A percentile compares a stretch with the other conserved stretches of the same genome.
Conservation (phyloP, 2,329 filamentous ascomycete species). For the Nemania abortiva region DNA sequence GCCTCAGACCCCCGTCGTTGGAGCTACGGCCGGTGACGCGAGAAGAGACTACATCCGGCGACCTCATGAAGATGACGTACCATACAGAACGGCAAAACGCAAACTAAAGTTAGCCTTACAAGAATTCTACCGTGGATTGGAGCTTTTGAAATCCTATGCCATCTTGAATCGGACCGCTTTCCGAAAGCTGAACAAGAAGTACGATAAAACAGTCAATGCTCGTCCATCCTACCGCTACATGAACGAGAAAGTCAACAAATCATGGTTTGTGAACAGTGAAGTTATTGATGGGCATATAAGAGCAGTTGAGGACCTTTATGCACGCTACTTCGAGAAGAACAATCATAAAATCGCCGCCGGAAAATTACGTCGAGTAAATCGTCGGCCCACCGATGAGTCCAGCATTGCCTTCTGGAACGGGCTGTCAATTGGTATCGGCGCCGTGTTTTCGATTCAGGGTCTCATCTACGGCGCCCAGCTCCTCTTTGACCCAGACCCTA, state of each 20-base stretch:
- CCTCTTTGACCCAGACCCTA: slow-evolving; percentile 61
- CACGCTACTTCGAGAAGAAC: slow-evolving; percentile 92
- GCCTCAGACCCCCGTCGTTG: slow-evolving; percentile 62
- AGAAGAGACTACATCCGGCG: slow-evolving; percentile 65
- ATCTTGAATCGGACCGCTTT: slow-evolving; percentile 93
- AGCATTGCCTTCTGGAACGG: slow-evolving; percentile 71
- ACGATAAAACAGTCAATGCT: slow-evolving; percentile 89
- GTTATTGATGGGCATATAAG: slow-evolving; percentile 83
- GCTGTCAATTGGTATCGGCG: slow-evolving; percentile 75
- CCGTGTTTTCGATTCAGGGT: slow-evolving; percentile 75
- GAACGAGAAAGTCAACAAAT: slow-evolving; percentile 89
- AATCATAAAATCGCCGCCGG: slow-evolving; percentile 92
- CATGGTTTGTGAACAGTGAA: slow-evolving; percentile 93
- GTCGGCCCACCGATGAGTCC: slow-evolving; percentile 67
- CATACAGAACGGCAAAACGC: slow-evolving; percentile 88
- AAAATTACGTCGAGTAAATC: slow-evolving; percentile 82
- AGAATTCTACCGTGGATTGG: slow-evolving; percentile 92
- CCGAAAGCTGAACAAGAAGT: slow-evolving; percentile 98
- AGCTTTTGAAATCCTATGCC: slow-evolving; percentile 91
- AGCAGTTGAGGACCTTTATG: slow-evolving; percentile 89
- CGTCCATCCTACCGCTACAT: slow-evolving; percentile 84
- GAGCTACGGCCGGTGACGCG: slow-evolving; percentile 48
- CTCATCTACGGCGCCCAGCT: slow-evolving; percentile 70
- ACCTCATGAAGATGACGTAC: slow-evolving; percentile 70
- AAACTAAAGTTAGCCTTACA: slow-evolving; percentile 92